Base-by-base conservation (phyloP, 768 basidiomycete genomes). In the Naganishia kalamii region DNA sequence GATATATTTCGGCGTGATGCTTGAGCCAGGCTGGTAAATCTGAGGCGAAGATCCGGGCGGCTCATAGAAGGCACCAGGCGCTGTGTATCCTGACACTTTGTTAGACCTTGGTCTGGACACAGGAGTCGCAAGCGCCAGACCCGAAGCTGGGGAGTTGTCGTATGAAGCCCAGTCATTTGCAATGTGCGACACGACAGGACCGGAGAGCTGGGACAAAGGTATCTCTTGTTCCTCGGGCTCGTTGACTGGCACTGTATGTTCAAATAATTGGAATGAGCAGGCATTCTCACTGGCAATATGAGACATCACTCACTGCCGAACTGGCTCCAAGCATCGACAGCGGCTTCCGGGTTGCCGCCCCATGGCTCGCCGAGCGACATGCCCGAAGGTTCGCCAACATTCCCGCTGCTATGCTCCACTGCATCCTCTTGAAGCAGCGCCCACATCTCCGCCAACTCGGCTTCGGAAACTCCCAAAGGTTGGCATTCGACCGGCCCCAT, bases 401-500 rank as follows among this genome's bases (percentile, higher is more conserved):
- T 52, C 32, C 30, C 60, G 30, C 11, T n/a, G 25, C 32, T 29
- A 13, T 12, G 49, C 29, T 37, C 57, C 17, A 52, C 41, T 21
- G 23, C 52, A 30, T 68, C 65, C 13, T 70, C 70, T 25, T 70
- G 68, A 10, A 69, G 49, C n/a, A 67, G n/a, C 49, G 70, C 65
- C 71, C 71, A 72, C 64, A 72, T 59, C 29, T 68, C 71, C 19
- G 65, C 69, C 59, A 70, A 41, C 19, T 72, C 68, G 19, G 60
- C 63, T 46, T 70, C 71, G 29, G 63, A 61, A 4, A 54, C 54
- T 3, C 65, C 70, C 10, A 57, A 35, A 4, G 54, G 54, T 41
- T 57, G 54, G 11, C 3, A 32, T 2, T 13, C 35, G 7, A 37
- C 35, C 23, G 54, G 54, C 27, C 33, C 54, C 35, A 57, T 41